phyloP scores from a whole-genome alignment of 352 stramenopile genomes.

The Pythium dissotocum region DNA sequence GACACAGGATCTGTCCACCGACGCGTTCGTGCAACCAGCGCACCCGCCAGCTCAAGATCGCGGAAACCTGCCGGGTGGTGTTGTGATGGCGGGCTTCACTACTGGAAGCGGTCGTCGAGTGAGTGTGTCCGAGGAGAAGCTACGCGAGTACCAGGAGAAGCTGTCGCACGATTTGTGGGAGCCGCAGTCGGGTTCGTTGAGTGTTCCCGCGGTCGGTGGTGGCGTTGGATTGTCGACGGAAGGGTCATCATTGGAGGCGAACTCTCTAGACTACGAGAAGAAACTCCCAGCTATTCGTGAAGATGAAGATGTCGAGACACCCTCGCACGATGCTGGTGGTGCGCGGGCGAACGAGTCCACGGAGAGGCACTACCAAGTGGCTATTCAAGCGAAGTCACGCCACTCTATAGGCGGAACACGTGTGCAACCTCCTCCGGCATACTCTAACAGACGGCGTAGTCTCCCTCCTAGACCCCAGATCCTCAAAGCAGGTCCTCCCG shows the following conservation, averaged over 20 bases:
- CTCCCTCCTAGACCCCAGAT: conserved; percentile 4
- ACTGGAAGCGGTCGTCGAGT: conserved; percentile 15
- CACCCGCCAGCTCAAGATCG: neutral
- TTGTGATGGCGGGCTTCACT: conserved; percentile 5
- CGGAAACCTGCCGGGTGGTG: neutral
- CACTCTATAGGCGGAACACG: neutral
- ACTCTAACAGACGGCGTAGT: conserved; percentile 2
- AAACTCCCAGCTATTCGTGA: neutral
- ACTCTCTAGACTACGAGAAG: neutral
- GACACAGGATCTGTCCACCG: neutral
- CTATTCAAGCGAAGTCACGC: too few relatives aligned
- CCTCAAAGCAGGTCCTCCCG: neutral
- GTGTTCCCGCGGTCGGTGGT: neutral
- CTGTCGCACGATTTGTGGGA: neutral
- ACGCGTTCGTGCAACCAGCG: neutral
- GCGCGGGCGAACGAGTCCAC: too few relatives aligned
- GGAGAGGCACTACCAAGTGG: too few relatives aligned
- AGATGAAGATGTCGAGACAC: too few relatives aligned
- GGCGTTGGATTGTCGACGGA: too few relatives aligned
- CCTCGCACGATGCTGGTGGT: too few relatives aligned
- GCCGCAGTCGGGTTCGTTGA: neutral
- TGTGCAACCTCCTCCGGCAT: neutral
- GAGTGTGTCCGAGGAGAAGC: conserved; percentile 7
- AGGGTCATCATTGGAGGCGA: too few relatives aligned
- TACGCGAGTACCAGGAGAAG: conserved; percentile 19